phyloP scores from a whole-genome alignment of 2,329 filamentous ascomycete species.

The Ophiocordyceps unilateralis region DNA sequence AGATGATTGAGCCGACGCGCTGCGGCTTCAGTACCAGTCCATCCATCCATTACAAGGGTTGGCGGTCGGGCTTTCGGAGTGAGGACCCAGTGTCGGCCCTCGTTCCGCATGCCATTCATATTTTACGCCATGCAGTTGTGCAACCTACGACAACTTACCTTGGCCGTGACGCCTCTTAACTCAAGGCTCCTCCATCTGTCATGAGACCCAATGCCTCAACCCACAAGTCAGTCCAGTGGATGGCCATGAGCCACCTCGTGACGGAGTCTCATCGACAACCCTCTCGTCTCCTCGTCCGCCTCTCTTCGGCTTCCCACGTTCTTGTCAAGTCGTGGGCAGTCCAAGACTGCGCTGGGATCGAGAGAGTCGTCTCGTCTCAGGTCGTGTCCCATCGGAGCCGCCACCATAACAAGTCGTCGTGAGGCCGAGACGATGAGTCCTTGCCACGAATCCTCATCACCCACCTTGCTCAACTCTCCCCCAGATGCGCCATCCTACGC shows the following conservation, averaged over 20 bases:
- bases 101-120: too few relatives aligned
- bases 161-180: neutral
- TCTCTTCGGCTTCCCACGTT: neutral
- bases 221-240: neutral
- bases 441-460: neutral
- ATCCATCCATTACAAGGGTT: neutral
- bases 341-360: neutral
- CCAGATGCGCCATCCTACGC: conserved; percentile 3
- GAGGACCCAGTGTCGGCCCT: neutral
- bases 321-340: neutral
- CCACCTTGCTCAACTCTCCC: conserved; percentile 1
- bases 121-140: neutral
- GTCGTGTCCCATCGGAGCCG: neutral
- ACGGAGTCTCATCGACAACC: neutral
- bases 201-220: neutral
- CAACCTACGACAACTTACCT: neutral
- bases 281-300: neutral
- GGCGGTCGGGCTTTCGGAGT: neutral
- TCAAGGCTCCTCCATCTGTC: neutral
- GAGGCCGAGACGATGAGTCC: conserved; percentile 12
- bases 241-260: neutral
- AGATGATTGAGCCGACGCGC: too few relatives aligned
- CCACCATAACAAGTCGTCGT: conserved; percentile 7
- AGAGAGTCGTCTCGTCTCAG: neutral
- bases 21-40: neutral